phyloP scores from a whole-genome alignment of 2,329 filamentous ascomycete species.

The Pleomassaria siparia region DNA sequence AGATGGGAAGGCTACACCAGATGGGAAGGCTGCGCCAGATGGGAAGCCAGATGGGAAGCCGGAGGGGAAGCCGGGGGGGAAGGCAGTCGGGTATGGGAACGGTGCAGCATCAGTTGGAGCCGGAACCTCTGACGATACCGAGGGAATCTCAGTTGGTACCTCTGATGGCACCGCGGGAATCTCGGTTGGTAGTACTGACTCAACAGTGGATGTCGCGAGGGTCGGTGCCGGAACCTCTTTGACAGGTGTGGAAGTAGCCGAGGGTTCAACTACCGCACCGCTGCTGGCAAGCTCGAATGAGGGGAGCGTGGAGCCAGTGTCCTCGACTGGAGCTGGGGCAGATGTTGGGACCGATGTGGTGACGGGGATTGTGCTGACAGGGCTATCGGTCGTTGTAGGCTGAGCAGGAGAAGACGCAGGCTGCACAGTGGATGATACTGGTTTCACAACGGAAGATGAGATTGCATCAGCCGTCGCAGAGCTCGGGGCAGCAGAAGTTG shows the following conservation, averaged over 20 bases:
- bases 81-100: no score
- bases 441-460: background rate
- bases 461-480: background rate
- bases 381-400: background rate
- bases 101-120: no score
- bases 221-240: background rate
- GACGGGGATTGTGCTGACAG: background rate
- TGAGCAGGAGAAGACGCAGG: background rate
- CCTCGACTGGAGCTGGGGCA: background rate
- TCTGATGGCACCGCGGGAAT: background rate
- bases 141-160: background rate
- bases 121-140: no score
- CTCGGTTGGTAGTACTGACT: background rate
- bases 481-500: background rate
- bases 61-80: background rate
- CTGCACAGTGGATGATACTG: background rate
- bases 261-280: background rate
- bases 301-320: constrained; percentile 8
- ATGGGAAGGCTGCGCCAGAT: background rate
- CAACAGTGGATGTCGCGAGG: background rate
- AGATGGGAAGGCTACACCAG: background rate
- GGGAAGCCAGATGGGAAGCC: background rate
- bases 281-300: background rate
- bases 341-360: background rate
- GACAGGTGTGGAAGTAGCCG: constrained; percentile 6